A percentile compares a stretch with the other conserved stretches of the same genome.
These are phyloP conservation scores for Maudiozyma bulderi DNA, from an alignment of 805 yeast genomes.

Conservation along the genomic window DNA sequence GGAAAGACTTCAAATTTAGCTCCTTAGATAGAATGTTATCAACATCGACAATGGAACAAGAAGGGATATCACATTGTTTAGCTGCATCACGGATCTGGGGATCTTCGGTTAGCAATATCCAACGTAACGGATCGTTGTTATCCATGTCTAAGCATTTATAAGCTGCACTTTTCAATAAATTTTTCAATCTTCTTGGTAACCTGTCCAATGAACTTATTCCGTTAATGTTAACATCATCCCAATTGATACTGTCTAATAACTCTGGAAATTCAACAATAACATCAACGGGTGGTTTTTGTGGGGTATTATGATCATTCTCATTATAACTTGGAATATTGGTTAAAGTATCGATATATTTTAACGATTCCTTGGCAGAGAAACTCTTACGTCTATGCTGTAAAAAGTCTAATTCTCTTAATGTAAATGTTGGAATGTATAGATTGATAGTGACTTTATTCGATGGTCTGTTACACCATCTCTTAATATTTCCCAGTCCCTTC, in stretches of 20 bases:
- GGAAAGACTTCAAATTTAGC: conserved; percentile 17
- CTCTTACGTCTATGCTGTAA: conserved; percentile 47
- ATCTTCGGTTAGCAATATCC: conserved; percentile 60
- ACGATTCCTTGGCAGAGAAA: conserved; percentile 56
- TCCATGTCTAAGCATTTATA: conserved; percentile 41
- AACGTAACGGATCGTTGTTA: conserved; percentile 29
- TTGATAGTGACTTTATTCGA: conserved; percentile 23
- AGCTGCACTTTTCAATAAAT: conserved; percentile 48
- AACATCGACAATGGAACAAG: conserved; percentile 28
- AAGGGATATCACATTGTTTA: conserved; percentile 44
- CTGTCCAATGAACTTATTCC: conserved; percentile 9
- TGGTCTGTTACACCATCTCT: conserved; percentile 42
- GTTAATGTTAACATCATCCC: conserved; percentile 16
- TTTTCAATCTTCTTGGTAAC: conserved; percentile 46
- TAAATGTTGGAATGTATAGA: conserved; percentile 42
- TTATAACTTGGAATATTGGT: neutral
- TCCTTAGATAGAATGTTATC: conserved; percentile 21
- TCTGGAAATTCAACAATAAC: conserved; percentile 42
- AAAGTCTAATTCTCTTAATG: conserved; percentile 52
- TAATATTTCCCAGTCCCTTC: conserved; percentile 59
- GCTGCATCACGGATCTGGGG: conserved; percentile 43
- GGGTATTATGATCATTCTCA: conserved; percentile 3
- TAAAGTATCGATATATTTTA: conserved; percentile 46
- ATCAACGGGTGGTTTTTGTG: conserved; percentile 8
- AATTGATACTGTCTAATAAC: conserved; percentile 17